Conservation (phyloP, 73 alveolate genomes). For the Tetrahymena borealis region DNA sequence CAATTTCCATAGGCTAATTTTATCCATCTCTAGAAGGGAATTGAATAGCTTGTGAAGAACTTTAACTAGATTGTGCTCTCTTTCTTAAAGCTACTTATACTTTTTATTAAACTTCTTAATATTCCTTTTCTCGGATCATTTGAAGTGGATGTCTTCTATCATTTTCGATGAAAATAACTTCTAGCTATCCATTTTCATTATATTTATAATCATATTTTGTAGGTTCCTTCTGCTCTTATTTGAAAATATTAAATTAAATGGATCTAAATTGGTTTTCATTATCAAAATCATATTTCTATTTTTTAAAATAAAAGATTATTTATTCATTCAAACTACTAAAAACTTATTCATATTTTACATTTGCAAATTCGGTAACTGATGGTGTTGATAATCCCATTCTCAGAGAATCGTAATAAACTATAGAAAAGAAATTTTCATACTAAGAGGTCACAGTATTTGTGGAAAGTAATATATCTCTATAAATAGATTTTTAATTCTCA, state of each 20-base stretch:
- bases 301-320: neutral
- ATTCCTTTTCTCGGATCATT: neutral
- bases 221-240: neutral
- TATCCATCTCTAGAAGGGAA: conserved; percentile 1
- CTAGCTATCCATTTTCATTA: neutral
- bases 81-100: neutral
- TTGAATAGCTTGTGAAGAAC: neutral
- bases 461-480: neutral
- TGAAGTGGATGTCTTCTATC: neutral
- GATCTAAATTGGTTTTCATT: neutral
- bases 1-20: neutral
- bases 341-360: neutral
- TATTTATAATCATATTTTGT: neutral
- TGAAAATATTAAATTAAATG: neutral
- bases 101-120: neutral
- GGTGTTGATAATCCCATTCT: neutral
- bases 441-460: neutral
- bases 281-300: neutral
- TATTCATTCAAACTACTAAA: neutral
- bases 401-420: neutral
- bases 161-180: neutral
- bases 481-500: neutral
- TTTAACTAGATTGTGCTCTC: neutral
- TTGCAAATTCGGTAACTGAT: neutral
- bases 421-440: neutral